These are phyloP conservation scores for Emmonsiellopsis sp. DNA, from an alignment of 2,329 filamentous ascomycete species.

Conservation along the genomic window DNA sequence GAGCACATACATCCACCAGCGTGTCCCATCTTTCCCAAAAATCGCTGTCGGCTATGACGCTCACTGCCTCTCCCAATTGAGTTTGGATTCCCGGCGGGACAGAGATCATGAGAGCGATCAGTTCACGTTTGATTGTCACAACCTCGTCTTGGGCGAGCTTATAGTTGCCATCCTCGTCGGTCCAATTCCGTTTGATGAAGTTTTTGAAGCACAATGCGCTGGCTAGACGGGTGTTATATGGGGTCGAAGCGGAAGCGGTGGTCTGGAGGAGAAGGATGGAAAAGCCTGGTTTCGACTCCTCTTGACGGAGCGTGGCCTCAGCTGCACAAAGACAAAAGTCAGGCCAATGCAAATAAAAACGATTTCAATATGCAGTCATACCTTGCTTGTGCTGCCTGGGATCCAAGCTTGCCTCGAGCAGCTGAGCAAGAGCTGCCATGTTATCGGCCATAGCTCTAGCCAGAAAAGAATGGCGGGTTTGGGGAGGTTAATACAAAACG, in stretches of 20 bases:
- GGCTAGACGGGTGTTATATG: slow-evolving; percentile 71
- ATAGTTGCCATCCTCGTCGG: slow-evolving; percentile 91
- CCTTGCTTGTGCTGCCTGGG: slow-evolving; percentile 83
- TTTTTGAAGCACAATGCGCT: slow-evolving; percentile 97
- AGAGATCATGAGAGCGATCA: slow-evolving; percentile 93
- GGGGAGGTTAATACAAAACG: neutral
- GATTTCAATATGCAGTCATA: slow-evolving; percentile 32
- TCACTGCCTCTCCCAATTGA: slow-evolving; percentile 93
- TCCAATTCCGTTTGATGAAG: slow-evolving; percentile 90
- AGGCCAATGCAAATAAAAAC: neutral
- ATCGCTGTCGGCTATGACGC: slow-evolving; percentile 93
- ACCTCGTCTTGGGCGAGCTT: slow-evolving; percentile 79
- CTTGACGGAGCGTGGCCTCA: slow-evolving; percentile 67
- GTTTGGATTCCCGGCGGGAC: slow-evolving; percentile 81
- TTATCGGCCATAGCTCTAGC: slow-evolving; percentile 47
- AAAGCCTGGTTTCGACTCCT: slow-evolving; percentile 78
- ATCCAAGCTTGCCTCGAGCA: slow-evolving; percentile 86
- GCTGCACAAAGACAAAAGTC: slow-evolving; percentile 44
- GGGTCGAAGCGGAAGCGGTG: slow-evolving; percentile 64
- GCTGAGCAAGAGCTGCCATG: slow-evolving; percentile 60
- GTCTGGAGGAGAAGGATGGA: slow-evolving; percentile 84
- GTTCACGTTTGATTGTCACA: slow-evolving; percentile 80
- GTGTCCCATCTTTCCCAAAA: slow-evolving; percentile 96
- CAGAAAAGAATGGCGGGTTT: slow-evolving; percentile 4
- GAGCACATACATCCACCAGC: slow-evolving; percentile 62